phyloP scores from a whole-genome alignment of 164 flowering plant genomes.

The Aristolochia contorta region DNA sequence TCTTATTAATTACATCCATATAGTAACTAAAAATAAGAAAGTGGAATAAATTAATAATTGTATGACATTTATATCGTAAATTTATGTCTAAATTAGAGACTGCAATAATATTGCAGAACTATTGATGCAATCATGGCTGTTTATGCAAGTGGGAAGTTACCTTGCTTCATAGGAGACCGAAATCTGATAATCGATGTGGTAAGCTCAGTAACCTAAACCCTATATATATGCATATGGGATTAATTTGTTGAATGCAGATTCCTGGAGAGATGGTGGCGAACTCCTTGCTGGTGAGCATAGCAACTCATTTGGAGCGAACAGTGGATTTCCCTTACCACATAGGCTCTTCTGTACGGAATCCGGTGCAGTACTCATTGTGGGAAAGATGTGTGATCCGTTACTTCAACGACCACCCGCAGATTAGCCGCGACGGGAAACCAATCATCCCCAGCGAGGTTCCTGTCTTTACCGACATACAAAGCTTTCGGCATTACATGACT shows the following conservation, averaged over 20 bases:
- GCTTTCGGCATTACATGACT: slow-evolving; percentile 43
- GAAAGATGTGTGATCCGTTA: slow-evolving; percentile 19
- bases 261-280: slow-evolving; percentile 92
- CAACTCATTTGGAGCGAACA: slow-evolving; percentile 28
- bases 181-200: slow-evolving; percentile 43
- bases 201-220: no score
- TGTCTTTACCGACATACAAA: slow-evolving; percentile 20
- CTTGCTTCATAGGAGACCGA: slow-evolving; percentile 46
- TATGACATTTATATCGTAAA: not conserved
- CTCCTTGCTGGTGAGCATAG: slow-evolving; percentile 51
- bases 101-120: slow-evolving; percentile 37
- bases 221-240: no score
- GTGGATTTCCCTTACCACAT: slow-evolving; percentile 38
- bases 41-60: not conserved
- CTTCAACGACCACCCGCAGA: slow-evolving; percentile 43
- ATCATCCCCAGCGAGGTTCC: slow-evolving; percentile 26
- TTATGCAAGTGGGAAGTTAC: slow-evolving; percentile 57
- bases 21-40: no score
- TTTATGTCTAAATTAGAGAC: not conserved
- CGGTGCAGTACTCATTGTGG: slow-evolving; percentile 11
- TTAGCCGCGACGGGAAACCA: slow-evolving; percentile 34
- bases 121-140: slow-evolving; percentile 48
- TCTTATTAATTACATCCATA: no score
- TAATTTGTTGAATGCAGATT: slow-evolving; percentile 23
- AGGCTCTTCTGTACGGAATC: slow-evolving; percentile 49